Base-by-base conservation (phyloP, 768 basidiomycete genomes). In the Naganishia vaughanmartiniae region DNA sequence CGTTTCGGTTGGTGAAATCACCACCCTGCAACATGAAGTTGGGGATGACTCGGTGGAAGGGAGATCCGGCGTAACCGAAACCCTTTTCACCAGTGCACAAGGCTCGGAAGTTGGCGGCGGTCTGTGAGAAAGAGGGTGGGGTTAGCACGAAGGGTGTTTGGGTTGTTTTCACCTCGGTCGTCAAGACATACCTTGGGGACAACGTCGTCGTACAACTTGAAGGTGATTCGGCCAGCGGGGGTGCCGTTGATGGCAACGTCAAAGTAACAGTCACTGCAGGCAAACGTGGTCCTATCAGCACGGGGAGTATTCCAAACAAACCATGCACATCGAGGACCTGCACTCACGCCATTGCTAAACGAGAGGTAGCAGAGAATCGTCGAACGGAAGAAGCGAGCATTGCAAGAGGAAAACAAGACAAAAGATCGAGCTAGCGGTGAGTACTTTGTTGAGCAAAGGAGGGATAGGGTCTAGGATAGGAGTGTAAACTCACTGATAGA, bases 201-300 rank as follows among this genome's bases (percentile, higher is more conserved):
- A 55, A 78, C 75, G 53, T 92, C 84, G 83, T 94, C 92, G 81
- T 84, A 93, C 31, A 98, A 87, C 84, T 88, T 89, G 88, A 97
- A 93, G 69, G 86, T 83, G 74, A 82, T 75, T 63, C 72, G 72
- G 24, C 79, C 79, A 56, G 75, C 71, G 24, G 77, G 65, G 66
- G 75, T 70, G 53, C 71, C 73, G 24, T 72, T 75, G 58, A 81
- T 76, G n/a, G 63, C 57, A 67, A 81, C 72, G n/a, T 77, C 75
- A 65, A 81, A 76, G 70, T 74, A 81, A 60, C 73, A 72, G 71
- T 79, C 78, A 31, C 77, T 77, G 57, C 17, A 31, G 33, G 17
- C 28, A 3, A 51, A 36, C 14, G 10, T 10, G 19, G n/a, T 30
- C 60, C 39, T 34, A 42, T 42, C 60, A 14, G 39, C 6, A 24